phyloP scores from a whole-genome alignment of 345 rosid species.

The Eucalyptus tenuipes region DNA sequence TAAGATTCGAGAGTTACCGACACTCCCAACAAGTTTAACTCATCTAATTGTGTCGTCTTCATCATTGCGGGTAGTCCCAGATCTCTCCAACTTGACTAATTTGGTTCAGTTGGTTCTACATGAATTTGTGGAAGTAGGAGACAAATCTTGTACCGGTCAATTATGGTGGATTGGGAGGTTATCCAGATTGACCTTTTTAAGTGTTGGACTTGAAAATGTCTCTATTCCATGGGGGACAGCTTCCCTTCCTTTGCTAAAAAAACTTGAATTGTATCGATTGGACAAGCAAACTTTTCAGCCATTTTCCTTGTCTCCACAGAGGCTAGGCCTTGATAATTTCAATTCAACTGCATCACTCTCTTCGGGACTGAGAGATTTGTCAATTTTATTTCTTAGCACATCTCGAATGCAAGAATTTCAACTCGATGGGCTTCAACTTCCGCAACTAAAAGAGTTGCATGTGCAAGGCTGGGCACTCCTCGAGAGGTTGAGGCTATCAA shows the following conservation, averaged over 20 bases:
- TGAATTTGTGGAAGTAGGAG: fast-evolving
- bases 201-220: background rate
- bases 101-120: background rate
- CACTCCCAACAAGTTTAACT: background rate
- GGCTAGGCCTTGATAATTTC: background rate
- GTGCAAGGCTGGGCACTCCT: fast-evolving
- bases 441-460: background rate
- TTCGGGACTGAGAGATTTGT: fast-evolving
- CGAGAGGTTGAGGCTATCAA: background rate
- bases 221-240: background rate
- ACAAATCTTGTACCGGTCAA: fast-evolving
- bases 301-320: background rate
- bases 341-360: background rate
- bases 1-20: background rate
- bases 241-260: background rate
- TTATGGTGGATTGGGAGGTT: background rate
- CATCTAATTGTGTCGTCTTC: background rate
- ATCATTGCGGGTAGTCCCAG: background rate
- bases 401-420: background rate
- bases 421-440: background rate
- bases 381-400: fast-evolving
- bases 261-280: background rate
- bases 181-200: background rate
- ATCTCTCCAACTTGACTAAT: background rate
- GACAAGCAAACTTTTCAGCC: background rate